phyloP scores from a whole-genome alignment of 202 grass and related monocot species.

The Hordeum pubiflorum region DNA sequence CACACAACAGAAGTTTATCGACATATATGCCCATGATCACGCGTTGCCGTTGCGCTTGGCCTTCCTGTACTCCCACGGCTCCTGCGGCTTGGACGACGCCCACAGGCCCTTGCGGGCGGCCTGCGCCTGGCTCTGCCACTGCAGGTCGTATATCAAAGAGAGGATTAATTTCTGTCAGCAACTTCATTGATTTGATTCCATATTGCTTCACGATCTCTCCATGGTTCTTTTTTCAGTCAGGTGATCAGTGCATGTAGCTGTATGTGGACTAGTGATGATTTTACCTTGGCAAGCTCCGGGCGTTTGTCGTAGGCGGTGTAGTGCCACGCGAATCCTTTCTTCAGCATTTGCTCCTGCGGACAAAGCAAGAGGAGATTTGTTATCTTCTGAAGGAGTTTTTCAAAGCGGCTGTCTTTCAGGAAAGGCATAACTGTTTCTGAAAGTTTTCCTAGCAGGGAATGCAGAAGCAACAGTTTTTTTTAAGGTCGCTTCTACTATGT shows the following conservation, averaged over 20 bases:
- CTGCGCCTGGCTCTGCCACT: slow-evolving; percentile 90
- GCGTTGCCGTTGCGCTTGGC: slow-evolving; percentile 49
- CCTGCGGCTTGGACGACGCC: slow-evolving; percentile 68
- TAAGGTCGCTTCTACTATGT: neutral
- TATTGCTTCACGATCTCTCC: neutral
- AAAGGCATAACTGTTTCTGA: neutral
- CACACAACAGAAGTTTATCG: neutral
- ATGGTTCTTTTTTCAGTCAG: neutral
- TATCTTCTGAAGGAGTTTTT: neutral
- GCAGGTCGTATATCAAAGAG: neutral
- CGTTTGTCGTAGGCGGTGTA: slow-evolving; percentile 80
- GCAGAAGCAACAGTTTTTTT: neutral
- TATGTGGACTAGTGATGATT: neutral
- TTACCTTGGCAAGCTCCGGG: slow-evolving; percentile 70
- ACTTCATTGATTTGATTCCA: neutral
- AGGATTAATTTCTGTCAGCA: neutral
- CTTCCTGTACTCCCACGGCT: slow-evolving; percentile 96
- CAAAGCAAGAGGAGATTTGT: neutral
- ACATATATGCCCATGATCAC: neutral
- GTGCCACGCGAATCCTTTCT: slow-evolving; percentile 91
- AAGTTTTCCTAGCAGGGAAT: neutral
- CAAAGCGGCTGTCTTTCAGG: neutral
- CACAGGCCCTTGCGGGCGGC: slow-evolving; percentile 55
- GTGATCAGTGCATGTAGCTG: neutral
- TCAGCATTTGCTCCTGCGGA: slow-evolving; percentile 81